Evolutionary conservation across 805 yeast species (phyloP), one percentile per base, ranked within the genome.

Genomic region (Kodamaea kaohsiungensis): DNA sequence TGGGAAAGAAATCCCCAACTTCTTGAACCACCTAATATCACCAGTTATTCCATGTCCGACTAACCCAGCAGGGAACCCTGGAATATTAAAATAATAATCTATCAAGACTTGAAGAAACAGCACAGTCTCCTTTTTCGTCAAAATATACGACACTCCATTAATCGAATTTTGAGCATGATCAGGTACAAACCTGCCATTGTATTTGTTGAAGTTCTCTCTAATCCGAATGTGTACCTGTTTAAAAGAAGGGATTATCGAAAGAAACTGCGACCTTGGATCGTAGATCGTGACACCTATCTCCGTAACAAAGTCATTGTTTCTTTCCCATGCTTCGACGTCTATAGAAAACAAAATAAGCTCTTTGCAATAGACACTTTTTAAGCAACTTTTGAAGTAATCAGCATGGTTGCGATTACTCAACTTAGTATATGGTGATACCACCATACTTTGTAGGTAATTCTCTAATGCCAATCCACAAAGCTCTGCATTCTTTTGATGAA

Each of bases 11-110:
- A 85, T 70, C n/a, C 83, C 85, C 38, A 82, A 55, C 10, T 64
- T 59, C 16, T 59, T 59, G 27, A 87, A 67, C 84, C 85, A 81
- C 46, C 64, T 69, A 15, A 87, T 52, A 62, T 87, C 91, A 13
- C 83, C 85, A 15, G 60, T 56, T 9, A 85, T 70, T 49, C 77
- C 78, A 65, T 87, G 92, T 0, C 90, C 91, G 19, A 86, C 85
- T 43, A 84, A 70, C 0, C 76, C 71, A 16, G 74, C 64, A 16
- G 59, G 57, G 15, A 30, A 15, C 15, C 39, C 39, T 8, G 43
- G 38, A 66, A 61, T 43, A 3, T 58, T 53, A 58, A 81, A 72
- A 59, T 81, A 82, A 52, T 70, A 71, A 49, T 81, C 67, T 2
- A 84, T 61, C 19, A 83, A 57, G 2, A 65, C 53, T 49, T 82